Base-by-base conservation (phyloP, 139 green algal genomes). In the Spirogloea muscicola region DNA sequence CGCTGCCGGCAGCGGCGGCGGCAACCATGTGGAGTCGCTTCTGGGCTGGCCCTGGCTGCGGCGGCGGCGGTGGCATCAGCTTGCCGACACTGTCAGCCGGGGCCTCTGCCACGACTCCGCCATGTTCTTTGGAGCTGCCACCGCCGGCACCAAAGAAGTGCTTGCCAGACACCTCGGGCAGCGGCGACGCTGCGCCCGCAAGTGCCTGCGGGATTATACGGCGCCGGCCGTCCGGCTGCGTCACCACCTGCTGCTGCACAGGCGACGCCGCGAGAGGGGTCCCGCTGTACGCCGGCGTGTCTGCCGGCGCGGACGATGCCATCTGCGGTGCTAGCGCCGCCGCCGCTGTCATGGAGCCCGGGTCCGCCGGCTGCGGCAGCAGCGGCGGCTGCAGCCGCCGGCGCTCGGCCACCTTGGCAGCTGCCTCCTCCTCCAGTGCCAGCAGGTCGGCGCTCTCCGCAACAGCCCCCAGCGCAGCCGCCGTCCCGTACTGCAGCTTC, bases 401-500 rank as follows among this genome's bases (percentile, higher is more conserved):
- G 21, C 21, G 21, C 46, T 55, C 21, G 21, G 46, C 46, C 29
- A 18, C 55, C 10, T 18, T 64, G 10, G 29, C 55, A 13, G 55
- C 55, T 10, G 61, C 77, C 13, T 58, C 71, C 33, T 41, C 61
- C 61, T 87, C 59, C 37, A 86, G 63, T 57, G 62, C 34, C 16
- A 87, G 44, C 51, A 79, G 72, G 27, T 68, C 80, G 16, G 75
- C 55, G 33, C 64, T 82, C 41, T 81, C 74, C 1, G 76, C 49
- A 2, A 86, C 60, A 33, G 80, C 57, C 31, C 48, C 61, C 46
- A 52, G 57, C 13, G 60, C 33, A 40, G 49, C 31, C 3, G 13
- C 39, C 10, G 74, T 67, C 6, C 88, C 90, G 72, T 93, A 93
- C 39, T 88, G 76, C 44, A 82, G 6, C 44, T 75, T 25, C 40